phyloP scores from a whole-genome alignment of 768 basidiomycete species.

The Lactarius hengduanensis region DNA sequence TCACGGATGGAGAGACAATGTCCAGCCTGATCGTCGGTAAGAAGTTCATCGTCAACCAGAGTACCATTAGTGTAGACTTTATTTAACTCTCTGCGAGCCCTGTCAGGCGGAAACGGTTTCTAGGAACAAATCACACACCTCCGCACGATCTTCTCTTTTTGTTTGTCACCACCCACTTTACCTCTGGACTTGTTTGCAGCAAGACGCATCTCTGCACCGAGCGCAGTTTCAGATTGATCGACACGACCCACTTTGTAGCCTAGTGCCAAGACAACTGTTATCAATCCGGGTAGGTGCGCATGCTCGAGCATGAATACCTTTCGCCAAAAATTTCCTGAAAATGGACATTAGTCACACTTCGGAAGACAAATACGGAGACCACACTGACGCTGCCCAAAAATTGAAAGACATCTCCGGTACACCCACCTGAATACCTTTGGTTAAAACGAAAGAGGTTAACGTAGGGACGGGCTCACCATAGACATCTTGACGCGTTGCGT shows the following conservation, averaged over 20 bases:
- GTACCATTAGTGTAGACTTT: constrained; percentile 98
- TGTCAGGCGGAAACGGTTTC: constrained; percentile 9
- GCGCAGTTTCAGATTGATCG: constrained; percentile 94
- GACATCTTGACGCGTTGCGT: constrained; percentile 96
- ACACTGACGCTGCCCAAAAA: constrained; percentile 81
- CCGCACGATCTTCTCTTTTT: constrained; percentile 85
- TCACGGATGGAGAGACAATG: constrained; percentile 92
- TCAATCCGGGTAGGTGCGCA: not conserved
- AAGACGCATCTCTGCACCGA: constrained; percentile 94
- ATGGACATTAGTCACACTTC: constrained; percentile 12
- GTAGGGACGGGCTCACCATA: constrained; percentile 59
- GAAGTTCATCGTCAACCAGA: constrained; percentile 83
- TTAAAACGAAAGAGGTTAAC: not conserved
- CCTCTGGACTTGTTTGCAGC: constrained; percentile 63
- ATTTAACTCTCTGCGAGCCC: constrained; percentile 67
- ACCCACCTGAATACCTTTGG: constrained; percentile 60
- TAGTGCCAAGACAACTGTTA: constrained; percentile 32
- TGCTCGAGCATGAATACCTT: constrained; percentile 44
- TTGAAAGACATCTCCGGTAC: constrained; percentile 95
- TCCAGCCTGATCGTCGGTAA: constrained; percentile 90
- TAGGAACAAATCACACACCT: constrained; percentile 43
- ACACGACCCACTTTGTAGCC: constrained; percentile 96
- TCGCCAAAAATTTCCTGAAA: constrained; percentile 75
- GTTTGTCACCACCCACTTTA: constrained; percentile 48
- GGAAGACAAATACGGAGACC: constrained; percentile 7